These are phyloP conservation scores for Penicillium sclerotiorum DNA, from an alignment of 2,329 filamentous ascomycete genomes.

Conservation along the genomic window DNA sequence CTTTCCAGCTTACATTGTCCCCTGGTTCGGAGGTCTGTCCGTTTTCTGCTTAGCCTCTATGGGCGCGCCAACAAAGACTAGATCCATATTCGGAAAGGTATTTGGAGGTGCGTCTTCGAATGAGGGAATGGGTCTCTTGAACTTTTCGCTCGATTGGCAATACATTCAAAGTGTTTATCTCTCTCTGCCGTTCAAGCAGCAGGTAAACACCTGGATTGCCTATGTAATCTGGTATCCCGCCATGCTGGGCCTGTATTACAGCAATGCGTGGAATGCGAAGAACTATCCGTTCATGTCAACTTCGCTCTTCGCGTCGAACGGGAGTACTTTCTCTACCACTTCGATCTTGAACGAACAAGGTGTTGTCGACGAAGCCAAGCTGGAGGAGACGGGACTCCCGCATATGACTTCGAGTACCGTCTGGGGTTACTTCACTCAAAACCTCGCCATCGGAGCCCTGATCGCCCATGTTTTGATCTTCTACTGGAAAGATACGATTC, in stretches of 20 bases:
- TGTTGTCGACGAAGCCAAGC: constrained; percentile 30
- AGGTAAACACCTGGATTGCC: constrained; percentile 24
- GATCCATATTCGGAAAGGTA: constrained; percentile 8
- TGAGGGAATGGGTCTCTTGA: constrained; percentile 29
- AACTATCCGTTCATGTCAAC: constrained; percentile 32
- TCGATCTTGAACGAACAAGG: constrained; percentile 25
- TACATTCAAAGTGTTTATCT: constrained; percentile 15
- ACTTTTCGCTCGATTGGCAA: constrained; percentile 30
- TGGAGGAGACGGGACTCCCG: constrained; percentile 29
- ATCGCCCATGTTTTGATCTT: constrained; percentile 30
- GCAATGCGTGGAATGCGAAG: constrained; percentile 27
- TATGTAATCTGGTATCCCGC: constrained; percentile 22
- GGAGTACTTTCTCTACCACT: constrained; percentile 23
- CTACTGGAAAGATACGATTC: constrained; percentile 26
- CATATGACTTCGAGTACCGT: constrained; percentile 30
- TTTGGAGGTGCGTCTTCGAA: constrained; percentile 30
- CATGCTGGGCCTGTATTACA: constrained; percentile 28
- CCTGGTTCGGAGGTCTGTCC: constrained; percentile 28
- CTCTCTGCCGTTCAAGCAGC: constrained; percentile 21
- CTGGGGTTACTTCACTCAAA: constrained; percentile 17
- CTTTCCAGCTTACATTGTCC: constrained; percentile 29
- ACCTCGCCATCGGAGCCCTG: constrained; percentile 24
- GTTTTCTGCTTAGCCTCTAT: constrained; percentile 20
- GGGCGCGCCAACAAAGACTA: constrained; percentile 10
- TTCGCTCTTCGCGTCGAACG: constrained; percentile 35